Evolutionary conservation across 2,329 filamentous ascomycete genomes (phyloP), one percentile per base, ranked within the genome.

Genomic region (Fusarium beomiforme): DNA sequence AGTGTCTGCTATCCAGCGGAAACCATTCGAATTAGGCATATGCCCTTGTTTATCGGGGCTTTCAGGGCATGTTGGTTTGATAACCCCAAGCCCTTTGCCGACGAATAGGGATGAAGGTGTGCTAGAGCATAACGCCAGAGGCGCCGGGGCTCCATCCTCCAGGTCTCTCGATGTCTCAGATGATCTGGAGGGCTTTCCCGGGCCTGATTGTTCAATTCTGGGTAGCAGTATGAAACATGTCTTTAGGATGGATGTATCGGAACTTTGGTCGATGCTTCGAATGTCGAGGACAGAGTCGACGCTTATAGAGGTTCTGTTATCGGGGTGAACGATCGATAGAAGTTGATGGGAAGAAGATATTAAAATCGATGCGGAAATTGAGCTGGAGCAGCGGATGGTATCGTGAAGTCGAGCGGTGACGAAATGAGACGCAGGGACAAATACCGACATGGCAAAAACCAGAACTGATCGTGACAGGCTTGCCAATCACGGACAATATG

Each of bases 101-200:
- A 55, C 71, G 66, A 74, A 74, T 74, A 62, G 61, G 58, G 41
- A 65, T 29, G 19, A 31, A 56, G 55, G 23, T 39, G 53, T 70
- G 64, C 60, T 59, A 59, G 50, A 71, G 60, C 56, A 59, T 47
- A 60, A 57, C 36, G 23, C 43, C 46, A 69, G 37, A 44, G 39
- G 56, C 41, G 42, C 24, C 37, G 36, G 58, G 42, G 37, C 24
- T 55, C 43, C 42, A 46, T n/a, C 17, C 37, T 44, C 39, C 29
- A 41, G 23, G 33, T 56, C 53, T 29, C 53, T 26, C 50, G 46
- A 59, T 64, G 65, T 68, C 67, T 65, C 69, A 66, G 68, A 55
- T 44, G 12, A 51, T 56, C 55, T 61, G 36, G 55, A 51, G 51
- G 33, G 53, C 33, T 46, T 59, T 36, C 29, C 53, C 37, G 36